Percentiles rank a stretch among this genome's conserved stretches.
Evolutionary conservation across 129 eudicot species (phyloP).

Genomic region (Calendula officinalis): DNA sequence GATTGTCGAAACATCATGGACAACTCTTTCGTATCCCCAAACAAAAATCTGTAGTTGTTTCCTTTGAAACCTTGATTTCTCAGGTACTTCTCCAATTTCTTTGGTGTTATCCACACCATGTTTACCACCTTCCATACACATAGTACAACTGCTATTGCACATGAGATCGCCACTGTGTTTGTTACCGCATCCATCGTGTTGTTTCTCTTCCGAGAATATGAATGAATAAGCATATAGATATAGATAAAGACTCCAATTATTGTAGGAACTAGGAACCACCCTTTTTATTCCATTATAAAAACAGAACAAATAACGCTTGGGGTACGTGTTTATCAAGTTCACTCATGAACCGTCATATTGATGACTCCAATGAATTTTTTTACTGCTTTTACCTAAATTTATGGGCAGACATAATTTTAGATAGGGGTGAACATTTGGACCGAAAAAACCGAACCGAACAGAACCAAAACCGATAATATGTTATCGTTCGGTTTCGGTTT

Average conservation of each 20-base stretch:
- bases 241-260: neutral
- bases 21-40: constrained; percentile 31
- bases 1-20: constrained; percentile 9
- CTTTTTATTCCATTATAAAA: neutral
- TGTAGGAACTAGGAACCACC: neutral
- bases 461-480: too few species aligned
- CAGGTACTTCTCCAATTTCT: constrained; percentile 28
- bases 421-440: too few species aligned
- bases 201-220: neutral
- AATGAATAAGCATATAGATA: neutral
- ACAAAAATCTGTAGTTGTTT: constrained; percentile 29
- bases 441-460: too few species aligned
- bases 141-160: constrained; percentile 18
- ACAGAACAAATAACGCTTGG: neutral
- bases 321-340: neutral
- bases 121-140: constrained; percentile 28
- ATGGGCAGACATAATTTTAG: too few species aligned
- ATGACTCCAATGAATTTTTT: neutral
- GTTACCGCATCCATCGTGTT: constrained; percentile 20
- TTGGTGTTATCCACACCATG: constrained; percentile 30
- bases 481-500: too few species aligned
- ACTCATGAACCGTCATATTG: neutral
- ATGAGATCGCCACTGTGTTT: constrained; percentile 25
- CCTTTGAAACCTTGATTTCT: constrained; percentile 37
- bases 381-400: neutral